Conservation (phyloP, 805 yeast species). For the Myxozyma mucilagina region DNA sequence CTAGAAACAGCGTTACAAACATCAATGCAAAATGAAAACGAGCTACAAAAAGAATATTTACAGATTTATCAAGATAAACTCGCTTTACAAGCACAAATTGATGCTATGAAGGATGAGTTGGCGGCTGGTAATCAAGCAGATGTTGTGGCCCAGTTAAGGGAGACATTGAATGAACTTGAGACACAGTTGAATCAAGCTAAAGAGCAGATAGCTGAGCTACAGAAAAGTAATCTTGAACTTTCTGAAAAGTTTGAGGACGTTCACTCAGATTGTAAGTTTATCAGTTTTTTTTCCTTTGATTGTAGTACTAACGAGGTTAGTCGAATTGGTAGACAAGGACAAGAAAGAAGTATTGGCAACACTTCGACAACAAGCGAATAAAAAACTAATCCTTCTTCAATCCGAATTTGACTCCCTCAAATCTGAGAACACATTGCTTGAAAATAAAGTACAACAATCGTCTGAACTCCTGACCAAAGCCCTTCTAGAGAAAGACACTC, state of each 20-base stretch:
- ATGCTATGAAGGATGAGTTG: conserved; percentile 11
- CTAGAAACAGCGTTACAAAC: conserved; percentile 11
- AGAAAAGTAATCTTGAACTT: background rate
- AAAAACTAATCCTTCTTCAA: conserved; percentile 10
- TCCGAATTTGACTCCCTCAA: conserved; percentile 9
- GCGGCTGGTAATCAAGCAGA: background rate
- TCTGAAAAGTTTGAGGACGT: background rate
- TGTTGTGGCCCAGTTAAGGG: background rate
- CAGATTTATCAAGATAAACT: conserved; percentile 21
- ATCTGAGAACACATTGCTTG: conserved; percentile 1
- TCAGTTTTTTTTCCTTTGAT: background rate
- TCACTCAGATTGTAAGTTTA: conserved; percentile 9
- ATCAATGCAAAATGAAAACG: conserved; percentile 6
- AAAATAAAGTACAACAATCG: background rate
- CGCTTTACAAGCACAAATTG: conserved; percentile 15
- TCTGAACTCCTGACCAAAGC: conserved; percentile 14
- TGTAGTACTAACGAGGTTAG: background rate
- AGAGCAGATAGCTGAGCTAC: background rate
- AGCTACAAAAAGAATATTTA: conserved; percentile 18
- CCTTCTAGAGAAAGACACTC: conserved; percentile 22
- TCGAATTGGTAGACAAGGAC: conserved; percentile 20
- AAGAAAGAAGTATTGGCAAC: conserved; percentile 10
- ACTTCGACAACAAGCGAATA: conserved; percentile 10
- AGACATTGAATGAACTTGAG: background rate
- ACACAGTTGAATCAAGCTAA: background rate